These are phyloP conservation scores for Cerrena zonata DNA, from an alignment of 1,284 basidiomycete genomes.

Conservation along the genomic window DNA sequence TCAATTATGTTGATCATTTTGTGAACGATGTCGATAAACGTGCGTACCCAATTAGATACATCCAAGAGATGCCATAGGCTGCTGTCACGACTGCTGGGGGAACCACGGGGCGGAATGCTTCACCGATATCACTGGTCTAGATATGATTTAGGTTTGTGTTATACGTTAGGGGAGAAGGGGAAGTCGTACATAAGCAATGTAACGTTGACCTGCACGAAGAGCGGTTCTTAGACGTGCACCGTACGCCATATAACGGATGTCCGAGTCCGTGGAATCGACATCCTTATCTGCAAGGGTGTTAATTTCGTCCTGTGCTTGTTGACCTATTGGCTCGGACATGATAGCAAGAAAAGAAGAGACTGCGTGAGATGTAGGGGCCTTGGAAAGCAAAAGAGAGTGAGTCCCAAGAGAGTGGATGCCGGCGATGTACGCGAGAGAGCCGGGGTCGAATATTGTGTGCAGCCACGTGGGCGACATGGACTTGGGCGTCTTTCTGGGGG, in stretches of 20 bases:
- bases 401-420: not conserved
- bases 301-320: constrained; percentile 43
- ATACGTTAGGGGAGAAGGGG: constrained; percentile 8
- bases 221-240: constrained; percentile 75
- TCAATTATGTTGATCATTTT: constrained; percentile 9
- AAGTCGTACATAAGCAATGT: constrained; percentile 71
- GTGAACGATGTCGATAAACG: constrained; percentile 11
- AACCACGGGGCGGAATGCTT: constrained; percentile 87
- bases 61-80: constrained; percentile 84
- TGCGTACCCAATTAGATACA: constrained; percentile 65
- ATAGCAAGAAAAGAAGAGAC: not conserved
- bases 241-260: constrained; percentile 69
- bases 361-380: not conserved
- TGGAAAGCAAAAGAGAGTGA: not conserved
- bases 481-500: no score
- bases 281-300: constrained; percentile 56
- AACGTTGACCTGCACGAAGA: constrained; percentile 67
- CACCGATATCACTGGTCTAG: constrained; percentile 84
- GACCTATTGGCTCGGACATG: constrained; percentile 22
- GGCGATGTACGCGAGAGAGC: not conserved
- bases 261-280: constrained; percentile 59
- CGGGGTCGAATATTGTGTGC: not conserved
- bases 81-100: constrained; percentile 72
- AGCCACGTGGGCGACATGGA: constrained; percentile 4
- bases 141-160: constrained; percentile 25